Evolutionary conservation across 108 stramenopile genomes (phyloP), one percentile per base, ranked within the genome.

Genomic region (Cyclostephanos tholiformis): DNA sequence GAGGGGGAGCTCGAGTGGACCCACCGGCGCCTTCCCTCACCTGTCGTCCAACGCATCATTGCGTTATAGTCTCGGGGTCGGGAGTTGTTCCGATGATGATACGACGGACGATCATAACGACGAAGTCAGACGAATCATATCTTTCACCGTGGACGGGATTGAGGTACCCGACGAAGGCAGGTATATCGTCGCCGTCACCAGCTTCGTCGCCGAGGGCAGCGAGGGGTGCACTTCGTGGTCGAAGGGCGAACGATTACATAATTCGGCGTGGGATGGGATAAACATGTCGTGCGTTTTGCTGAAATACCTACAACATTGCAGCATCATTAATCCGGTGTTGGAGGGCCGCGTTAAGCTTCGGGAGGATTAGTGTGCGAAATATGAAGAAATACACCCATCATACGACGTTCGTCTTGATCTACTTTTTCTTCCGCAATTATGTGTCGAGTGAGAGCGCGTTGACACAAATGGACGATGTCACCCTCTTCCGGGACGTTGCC

Each of bases 11-110:
- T 72, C 76, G 8, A 53, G 55, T 29, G 80, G 71, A 23, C 76
- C 80, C 25, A 77, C 80, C 6, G 80, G 80, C 17, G 76, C 76
- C 0, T 82, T 46, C 39, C 80, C 80, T 51, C 80, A 82, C 53
- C 61, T 82, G 58, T 82, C 80, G 44, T 46, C 57, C 46, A 82
- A 82, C 22, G 38, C 72, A 16, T 58, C 29, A 17, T 41, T 82
- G 23, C 46, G 26, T 32, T 80, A 80, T 39, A 26, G n/a, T 13
- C 26, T 41, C n/a, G 36, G 61, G 12, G 2, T 0, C 23, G 20
- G 10, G 2, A 60, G 58, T 30, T 59, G 19, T 19, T 11, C 41
- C 20, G 66, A 61, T 26, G 20, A 25, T 0, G 69, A 75, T 43
- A 25, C 65, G 19, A 39, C 27, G 1, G 52, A 49, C 16, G 67